Base-by-base conservation (phyloP, 1,284 basidiomycete species). In the Agaricales sp. region DNA sequence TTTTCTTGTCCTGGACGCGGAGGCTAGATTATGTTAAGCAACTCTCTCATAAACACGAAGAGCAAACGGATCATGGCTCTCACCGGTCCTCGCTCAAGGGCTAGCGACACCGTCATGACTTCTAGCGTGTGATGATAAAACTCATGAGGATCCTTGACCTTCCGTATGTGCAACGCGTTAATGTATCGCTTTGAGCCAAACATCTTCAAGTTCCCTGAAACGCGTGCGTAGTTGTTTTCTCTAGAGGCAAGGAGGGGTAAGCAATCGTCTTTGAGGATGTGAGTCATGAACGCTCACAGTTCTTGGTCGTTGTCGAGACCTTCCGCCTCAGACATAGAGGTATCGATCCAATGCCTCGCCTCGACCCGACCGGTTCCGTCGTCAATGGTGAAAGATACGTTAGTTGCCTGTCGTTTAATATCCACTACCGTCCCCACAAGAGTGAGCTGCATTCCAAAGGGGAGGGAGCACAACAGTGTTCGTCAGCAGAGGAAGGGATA, bases 301-400 rank as follows among this genome's bases (percentile, higher is more conserved):
- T 45, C 6, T 23, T 48, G 38, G 46, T 20, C 16, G 20, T 24
- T 18, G 63, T 72, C 51, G 57, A 78, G 77, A 70, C 69, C 51
- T 77, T 53, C 73, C 68, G 26, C 70, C 69, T 55, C 63, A 67
- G 49, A 67, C 65, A 14, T 68, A 69, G 70, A 72, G 41, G 80
- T 74, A 59, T 94, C 91, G 4, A 86, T 72, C 95, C 95, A 99
- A 57, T 87, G 81, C 30, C 92, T 79, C 20, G 86, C 90, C 59
- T 97, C 92, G 24, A 97, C 82, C 52, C 74, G 73, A 2, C 90
- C 95, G 1, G 91, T 92, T 2, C 92, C 92, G 62, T 99, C 95
- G 54, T 95, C 89, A 6, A 99, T 67, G 54, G 71, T 68, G 63
- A 92, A 94, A 19, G 82, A 78, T 48, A 80, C 77, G 57, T 95